A percentile compares a stretch with the other conserved stretches of the same genome.
phyloP scores from a whole-genome alignment of 2,329 filamentous ascomycete species.

The Basipetospora chlamydospora region DNA sequence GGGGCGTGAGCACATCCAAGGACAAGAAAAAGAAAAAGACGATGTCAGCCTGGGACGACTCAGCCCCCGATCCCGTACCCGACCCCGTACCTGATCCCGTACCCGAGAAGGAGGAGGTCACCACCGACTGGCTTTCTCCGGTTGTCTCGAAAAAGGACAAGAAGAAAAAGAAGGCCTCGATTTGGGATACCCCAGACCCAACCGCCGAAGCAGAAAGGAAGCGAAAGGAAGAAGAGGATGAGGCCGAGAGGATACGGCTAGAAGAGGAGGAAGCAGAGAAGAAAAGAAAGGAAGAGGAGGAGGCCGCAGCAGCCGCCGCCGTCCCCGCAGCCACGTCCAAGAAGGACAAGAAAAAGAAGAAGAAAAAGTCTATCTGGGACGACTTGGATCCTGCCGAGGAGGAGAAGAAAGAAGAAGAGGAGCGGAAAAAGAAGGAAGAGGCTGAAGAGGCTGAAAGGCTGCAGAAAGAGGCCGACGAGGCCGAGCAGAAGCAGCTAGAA shows the following conservation, averaged over 20 bases:
- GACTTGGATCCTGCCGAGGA: not conserved
- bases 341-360: slow-evolving; percentile 20
- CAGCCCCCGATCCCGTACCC: not conserved
- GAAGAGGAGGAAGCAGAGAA: no score
- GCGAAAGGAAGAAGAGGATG: not conserved
- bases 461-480: slow-evolving; percentile 7
- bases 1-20: slow-evolving; percentile 10
- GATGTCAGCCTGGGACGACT: slow-evolving; percentile 9
- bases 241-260: no score
- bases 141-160: slow-evolving; percentile 19
- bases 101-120: slow-evolving; percentile 9
- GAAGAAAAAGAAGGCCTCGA: slow-evolving; percentile 20
- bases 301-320: slow-evolving; percentile 9
- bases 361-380: slow-evolving; percentile 10
- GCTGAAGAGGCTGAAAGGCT: slow-evolving; percentile 5
- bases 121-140: not conserved
- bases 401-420: slow-evolving; percentile 8
- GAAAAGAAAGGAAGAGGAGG: slow-evolving; percentile 3
- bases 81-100: slow-evolving; percentile 8
- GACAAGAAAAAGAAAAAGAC: slow-evolving; percentile 21
- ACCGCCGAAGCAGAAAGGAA: slow-evolving; percentile 6
- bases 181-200: slow-evolving; percentile 10
- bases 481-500: no score
- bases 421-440: slow-evolving; percentile 3
- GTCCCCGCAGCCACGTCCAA: slow-evolving; percentile 10